Evolutionary conservation across 352 stramenopile genomes (phyloP), one percentile per base, ranked within the genome.

Genomic region (Globisporangium alternatum): DNA sequence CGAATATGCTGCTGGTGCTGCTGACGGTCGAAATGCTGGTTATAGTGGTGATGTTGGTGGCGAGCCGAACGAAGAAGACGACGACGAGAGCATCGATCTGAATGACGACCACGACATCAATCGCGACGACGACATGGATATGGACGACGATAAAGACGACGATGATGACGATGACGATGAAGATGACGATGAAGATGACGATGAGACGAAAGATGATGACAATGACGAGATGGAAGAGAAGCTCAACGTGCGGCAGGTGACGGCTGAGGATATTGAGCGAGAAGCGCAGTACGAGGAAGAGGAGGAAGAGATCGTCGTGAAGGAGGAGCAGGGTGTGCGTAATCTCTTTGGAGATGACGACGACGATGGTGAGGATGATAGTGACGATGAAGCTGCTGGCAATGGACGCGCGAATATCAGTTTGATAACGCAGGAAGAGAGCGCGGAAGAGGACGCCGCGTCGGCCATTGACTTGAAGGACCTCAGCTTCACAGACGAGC

Each of bases 231-330:
- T 39, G 8, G 68, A 67, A 21, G 25, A n/a, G 13, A 53, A 30
- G 17, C 41, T 19, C 12, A 30, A 25, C 13, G 17, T n/a, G 6
- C 61, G 51, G 12, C 52, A 70, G 21, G 45, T 58, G 13, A 64
- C 25, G 12, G 52, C 15, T 6, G 45, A 43, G 2, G 68, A 73
- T 10, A 49, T 73, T 3, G 65, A 65, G 31, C 58, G 44, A 7
- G 39, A 62, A 13, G n/a, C 21, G 1, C 55, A 62, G 12, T 52
- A 65, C 25, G 59, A 71, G 28, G 56, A 65, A 28, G 64, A 71
- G 30, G 44, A 65, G 15, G 64, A 63, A 21, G 28, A 41, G 33
- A 64, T 44, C 33, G 21, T 60, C 9, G 12, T 63, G 49, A 66
- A 70, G 31, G 60, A 57, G 19, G 49, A 62, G 33, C 60, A 43